These are phyloP conservation scores for Panus rudis DNA, from an alignment of 768 basidiomycete species.

Conservation along the genomic window DNA sequence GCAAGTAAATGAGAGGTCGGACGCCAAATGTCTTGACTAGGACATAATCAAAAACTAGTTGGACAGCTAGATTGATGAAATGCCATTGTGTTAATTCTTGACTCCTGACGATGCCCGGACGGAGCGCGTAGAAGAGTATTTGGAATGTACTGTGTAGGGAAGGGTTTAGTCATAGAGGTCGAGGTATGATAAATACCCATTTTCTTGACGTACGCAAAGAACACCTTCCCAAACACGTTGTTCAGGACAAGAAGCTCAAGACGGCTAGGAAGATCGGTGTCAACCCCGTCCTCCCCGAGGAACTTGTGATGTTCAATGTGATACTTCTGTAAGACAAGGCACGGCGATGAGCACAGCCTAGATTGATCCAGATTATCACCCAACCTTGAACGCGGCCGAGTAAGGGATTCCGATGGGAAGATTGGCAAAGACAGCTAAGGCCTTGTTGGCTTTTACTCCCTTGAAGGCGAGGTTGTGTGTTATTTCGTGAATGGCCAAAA, in stretches of 20 bases:
- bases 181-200: not conserved
- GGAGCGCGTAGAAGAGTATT: slow-evolving; percentile 94
- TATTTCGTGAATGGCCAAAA: slow-evolving; percentile 97
- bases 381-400: slow-evolving; percentile 89
- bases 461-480: slow-evolving; percentile 96
- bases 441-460: slow-evolving; percentile 74
- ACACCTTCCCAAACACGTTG: slow-evolving; percentile 96
- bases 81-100: slow-evolving; percentile 85
- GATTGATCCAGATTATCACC: slow-evolving; percentile 3
- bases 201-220: slow-evolving; percentile 84
- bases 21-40: slow-evolving; percentile 45
- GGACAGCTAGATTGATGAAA: slow-evolving; percentile 60
- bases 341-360: not conserved
- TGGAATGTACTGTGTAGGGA: slow-evolving; percentile 73
- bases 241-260: slow-evolving; percentile 82
- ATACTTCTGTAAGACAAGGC: slow-evolving; percentile 49
- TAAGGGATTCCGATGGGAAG: slow-evolving; percentile 93
- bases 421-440: slow-evolving; percentile 87
- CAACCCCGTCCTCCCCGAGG: slow-evolving; percentile 91
- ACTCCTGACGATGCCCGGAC: slow-evolving; percentile 85
- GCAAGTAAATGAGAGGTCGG: slow-evolving; percentile 66
- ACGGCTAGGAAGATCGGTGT: slow-evolving; percentile 88
- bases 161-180: not conserved
- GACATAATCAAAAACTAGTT: slow-evolving; percentile 67
- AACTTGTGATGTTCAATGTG: slow-evolving; percentile 97